Percentiles rank a stretch among this genome's conserved stretches.
These are phyloP conservation scores for Sclerotinia minor DNA, from an alignment of 2,329 filamentous ascomycete species.

Conservation along the genomic window DNA sequence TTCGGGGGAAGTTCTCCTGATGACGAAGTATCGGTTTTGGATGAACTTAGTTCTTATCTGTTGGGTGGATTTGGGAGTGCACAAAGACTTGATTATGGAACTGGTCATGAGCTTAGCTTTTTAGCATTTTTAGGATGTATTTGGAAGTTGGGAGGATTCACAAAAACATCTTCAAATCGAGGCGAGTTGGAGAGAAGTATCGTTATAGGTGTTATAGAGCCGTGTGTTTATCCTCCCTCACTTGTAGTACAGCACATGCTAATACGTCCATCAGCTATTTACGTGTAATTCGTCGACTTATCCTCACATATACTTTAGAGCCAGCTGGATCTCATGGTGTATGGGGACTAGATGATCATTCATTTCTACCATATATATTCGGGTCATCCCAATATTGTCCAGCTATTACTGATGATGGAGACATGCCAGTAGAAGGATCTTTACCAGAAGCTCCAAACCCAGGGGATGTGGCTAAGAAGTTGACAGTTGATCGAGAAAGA, in stretches of 20 bases:
- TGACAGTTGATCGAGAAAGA: conserved; percentile 65
- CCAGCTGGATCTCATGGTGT: conserved; percentile 96
- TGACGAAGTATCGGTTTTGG: conserved; percentile 50
- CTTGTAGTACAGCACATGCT: conserved; percentile 18
- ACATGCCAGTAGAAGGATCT: conserved; percentile 78
- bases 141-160: conserved; percentile 87
- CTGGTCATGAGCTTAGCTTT: conserved; percentile 94
- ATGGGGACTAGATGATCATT: conserved; percentile 98
- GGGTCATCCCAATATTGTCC: conserved; percentile 88
- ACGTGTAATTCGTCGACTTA: conserved; percentile 76
- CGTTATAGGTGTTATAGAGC: conserved; percentile 79
- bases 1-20: conserved; percentile 29
- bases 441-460: conserved; percentile 70
- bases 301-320: conserved; percentile 88
- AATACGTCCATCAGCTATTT: conserved; percentile 60
- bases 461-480: conserved; percentile 63
- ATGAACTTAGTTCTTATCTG: conserved; percentile 77
- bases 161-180: conserved; percentile 48
- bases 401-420: conserved; percentile 62
- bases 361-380: conserved; percentile 90
- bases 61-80: conserved; percentile 84
- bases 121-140: conserved; percentile 85
- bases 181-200: conserved; percentile 73
- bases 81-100: conserved; percentile 91
- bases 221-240: conserved; percentile 54